Evolutionary conservation across 2,329 filamentous ascomycete genomes (phyloP), one percentile per base, ranked within the genome.

Genomic region (Fusarium pseudonygamai): DNA sequence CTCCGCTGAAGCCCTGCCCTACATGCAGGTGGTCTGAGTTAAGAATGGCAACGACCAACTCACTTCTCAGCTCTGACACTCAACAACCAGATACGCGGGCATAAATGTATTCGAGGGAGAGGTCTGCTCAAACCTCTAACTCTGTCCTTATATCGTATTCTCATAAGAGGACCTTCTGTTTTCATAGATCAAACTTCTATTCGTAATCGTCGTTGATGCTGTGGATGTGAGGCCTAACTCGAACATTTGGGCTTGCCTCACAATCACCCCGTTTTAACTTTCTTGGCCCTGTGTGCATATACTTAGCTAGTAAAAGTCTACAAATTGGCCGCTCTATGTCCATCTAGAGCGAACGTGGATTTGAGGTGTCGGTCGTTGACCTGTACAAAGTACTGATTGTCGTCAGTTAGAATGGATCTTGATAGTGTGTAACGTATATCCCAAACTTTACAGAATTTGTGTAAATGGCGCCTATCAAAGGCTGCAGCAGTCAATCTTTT

Each of bases 91-190:
- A 53, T 0, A 18, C 34, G 37, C 50, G 12, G 22, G 34, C 7
- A 53, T 16, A 13, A 16, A 24, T 28, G 2, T 53, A 13, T 26
- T 4, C 26, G 26, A 1, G 37, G 18, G 9, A 7, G 18, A 28
- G 7, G 20, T 1, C 11, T n/a, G 0, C 14, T 30, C 20, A n/a
- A 14, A 0, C 6, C 20, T 28, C 18, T 13, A 4, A 30, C 20
- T 28, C 8, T n/a, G 22, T 14, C 20, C 2, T 4, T 53, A 3
- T 10, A 28, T 39, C 8, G 18, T 16, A n/a, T 3, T n/a, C 6
- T n/a, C 28, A 4, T 13, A 22, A 37, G 0, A 13, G 0, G 1
- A 16, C 9, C 22, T 26, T 39, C 18, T n/a, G 26, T 10, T n/a
- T 36, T 39, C 1, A 28, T 39, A 13, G 4, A n/a, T 28, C 8